phyloP scores from a whole-genome alignment of 441 rosid species.

The Euphorbia corollata region DNA sequence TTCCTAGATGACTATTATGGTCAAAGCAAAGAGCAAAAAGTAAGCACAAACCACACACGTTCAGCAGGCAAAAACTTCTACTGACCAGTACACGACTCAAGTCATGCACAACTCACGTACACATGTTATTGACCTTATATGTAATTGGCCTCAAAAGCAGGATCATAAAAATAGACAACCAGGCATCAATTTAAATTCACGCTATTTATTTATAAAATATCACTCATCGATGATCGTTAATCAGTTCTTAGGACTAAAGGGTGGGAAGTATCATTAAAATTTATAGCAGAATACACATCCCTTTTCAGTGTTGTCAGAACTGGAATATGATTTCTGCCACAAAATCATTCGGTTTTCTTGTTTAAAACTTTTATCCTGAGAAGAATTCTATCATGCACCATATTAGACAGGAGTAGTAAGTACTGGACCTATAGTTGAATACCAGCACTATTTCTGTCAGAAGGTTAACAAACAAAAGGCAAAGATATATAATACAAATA shows the following conservation, averaged over 20 bases:
- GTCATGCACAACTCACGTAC: neutral
- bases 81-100: neutral
- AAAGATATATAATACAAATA: neutral
- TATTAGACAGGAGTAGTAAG: neutral
- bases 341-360: neutral
- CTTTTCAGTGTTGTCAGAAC: neutral
- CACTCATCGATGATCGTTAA: neutral
- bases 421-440: neutral
- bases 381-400: neutral
- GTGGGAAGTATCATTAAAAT: neutral
- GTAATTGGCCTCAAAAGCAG: no score
- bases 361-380: neutral
- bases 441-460: conserved; percentile 1
- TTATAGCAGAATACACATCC: neutral
- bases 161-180: neutral
- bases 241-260: neutral
- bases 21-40: conserved; percentile 1
- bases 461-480: neutral
- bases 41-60: neutral
- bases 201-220: neutral
- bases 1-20: neutral
- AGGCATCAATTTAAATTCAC: conserved; percentile 1
- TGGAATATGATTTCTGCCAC: neutral
- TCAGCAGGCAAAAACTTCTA: neutral
- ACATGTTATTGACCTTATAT: neutral